A percentile compares a stretch with the other conserved stretches of the same genome.
phyloP scores from a whole-genome alignment of 2,329 filamentous ascomycete species.

The Chrysosporium keratinophilum region DNA sequence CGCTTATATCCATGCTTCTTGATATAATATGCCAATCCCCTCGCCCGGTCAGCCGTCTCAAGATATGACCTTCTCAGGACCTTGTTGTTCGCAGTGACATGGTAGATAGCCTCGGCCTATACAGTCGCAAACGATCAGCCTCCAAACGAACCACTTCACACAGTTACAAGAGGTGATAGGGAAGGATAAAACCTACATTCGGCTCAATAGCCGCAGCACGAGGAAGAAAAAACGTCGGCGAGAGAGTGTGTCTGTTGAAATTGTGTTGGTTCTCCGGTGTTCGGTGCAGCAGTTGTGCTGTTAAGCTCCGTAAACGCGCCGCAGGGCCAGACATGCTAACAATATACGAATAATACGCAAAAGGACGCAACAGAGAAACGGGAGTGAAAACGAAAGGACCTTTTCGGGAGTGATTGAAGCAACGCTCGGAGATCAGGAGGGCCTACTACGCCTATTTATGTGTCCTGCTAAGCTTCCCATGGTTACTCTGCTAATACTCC shows the following conservation, averaged over 20 bases:
- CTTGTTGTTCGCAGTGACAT: slow-evolving; percentile 67
- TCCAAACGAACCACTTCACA: background rate
- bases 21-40: slow-evolving; percentile 80
- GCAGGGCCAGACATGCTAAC: slow-evolving; percentile 23
- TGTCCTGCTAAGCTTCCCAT: too few species aligned
- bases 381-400: background rate
- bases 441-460: too few species aligned
- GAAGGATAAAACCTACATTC: slow-evolving; percentile 39
- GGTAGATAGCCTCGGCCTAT: slow-evolving; percentile 68
- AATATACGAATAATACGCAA: background rate
- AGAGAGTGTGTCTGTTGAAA: slow-evolving; percentile 49
- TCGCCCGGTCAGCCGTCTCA: slow-evolving; percentile 73
- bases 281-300: slow-evolving; percentile 23
- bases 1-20: slow-evolving; percentile 61
- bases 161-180: background rate
- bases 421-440: too few species aligned
- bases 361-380: too few species aligned
- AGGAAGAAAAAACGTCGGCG: slow-evolving; percentile 76
- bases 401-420: too few species aligned
- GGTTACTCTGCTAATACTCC: background rate
- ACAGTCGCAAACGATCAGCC: background rate
- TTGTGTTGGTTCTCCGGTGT: slow-evolving; percentile 23
- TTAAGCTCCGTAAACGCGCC: slow-evolving; percentile 23
- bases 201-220: slow-evolving; percentile 83
- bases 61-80: slow-evolving; percentile 66